phyloP scores from a whole-genome alignment of 169 alveolate species.

The Eimeria maxima region DNA sequence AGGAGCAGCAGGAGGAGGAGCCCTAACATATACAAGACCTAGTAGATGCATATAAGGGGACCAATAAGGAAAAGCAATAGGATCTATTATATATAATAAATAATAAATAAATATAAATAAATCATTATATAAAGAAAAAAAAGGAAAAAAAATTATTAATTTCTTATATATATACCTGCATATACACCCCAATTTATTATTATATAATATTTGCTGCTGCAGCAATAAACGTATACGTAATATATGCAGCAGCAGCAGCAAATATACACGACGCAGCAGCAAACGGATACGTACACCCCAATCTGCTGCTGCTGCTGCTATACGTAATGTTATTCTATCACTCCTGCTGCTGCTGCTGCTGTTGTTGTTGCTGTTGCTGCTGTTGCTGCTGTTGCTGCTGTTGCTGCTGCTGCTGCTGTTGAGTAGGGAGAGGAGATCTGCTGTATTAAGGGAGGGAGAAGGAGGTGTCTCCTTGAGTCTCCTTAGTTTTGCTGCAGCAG shows the following conservation, averaged over 20 bases:
- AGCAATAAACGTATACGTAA: not conserved
- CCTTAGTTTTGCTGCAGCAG: conserved; percentile 37
- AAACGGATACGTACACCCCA: not conserved
- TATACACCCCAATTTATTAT: not conserved
- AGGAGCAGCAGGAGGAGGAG: conserved; percentile 40
- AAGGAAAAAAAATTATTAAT: not conserved
- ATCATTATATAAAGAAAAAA: not conserved
- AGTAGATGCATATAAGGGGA: conserved; percentile 77
- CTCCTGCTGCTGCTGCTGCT: conserved; percentile 58
- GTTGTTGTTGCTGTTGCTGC: not conserved
- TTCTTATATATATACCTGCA: not conserved
- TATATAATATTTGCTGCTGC: too few relatives aligned
- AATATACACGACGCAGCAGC: not conserved
- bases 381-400: not conserved
- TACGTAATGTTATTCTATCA: not conserved
- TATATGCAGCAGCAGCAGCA: conserved; percentile 21
- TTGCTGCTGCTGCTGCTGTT: not conserved
- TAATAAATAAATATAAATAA: conserved; percentile 49
- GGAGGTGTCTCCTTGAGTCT: not conserved
- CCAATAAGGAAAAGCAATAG: conserved; percentile 71
- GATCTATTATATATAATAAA: conserved; percentile 63
- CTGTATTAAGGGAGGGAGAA: not conserved
- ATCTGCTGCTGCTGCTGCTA: conserved; percentile 17
- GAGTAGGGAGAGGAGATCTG: not conserved
- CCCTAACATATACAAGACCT: conserved; percentile 66